A percentile compares a stretch with the other conserved stretches of the same genome.
Conservation (phyloP, 805 yeast genomes). For the Yarrowia keelungensis region DNA sequence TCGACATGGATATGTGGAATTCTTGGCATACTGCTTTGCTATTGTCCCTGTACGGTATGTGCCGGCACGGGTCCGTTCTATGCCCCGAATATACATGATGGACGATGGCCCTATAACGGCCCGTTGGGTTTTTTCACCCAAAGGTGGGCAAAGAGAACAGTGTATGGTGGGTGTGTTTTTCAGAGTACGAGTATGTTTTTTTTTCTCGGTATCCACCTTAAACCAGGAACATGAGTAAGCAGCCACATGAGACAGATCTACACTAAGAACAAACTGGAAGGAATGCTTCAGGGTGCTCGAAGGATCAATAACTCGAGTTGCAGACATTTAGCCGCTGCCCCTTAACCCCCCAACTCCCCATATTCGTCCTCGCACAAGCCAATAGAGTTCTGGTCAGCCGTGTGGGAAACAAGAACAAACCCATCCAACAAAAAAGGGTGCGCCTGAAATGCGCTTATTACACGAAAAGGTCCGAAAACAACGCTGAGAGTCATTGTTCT, state of each 20-base stretch:
- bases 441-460: background rate
- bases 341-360: background rate
- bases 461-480: background rate
- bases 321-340: no score
- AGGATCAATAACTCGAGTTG: no score
- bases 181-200: no score
- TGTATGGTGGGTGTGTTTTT: background rate
- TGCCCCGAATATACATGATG: background rate
- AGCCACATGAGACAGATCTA: background rate
- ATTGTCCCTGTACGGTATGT: no score
- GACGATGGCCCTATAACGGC: slow-evolving; percentile 9
- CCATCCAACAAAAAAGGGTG: slow-evolving; percentile 1
- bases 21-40: no score
- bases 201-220: no score
- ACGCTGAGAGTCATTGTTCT: no score
- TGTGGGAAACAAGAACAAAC: background rate
- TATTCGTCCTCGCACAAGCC: background rate
- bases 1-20: no score
- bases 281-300: no score
- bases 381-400: slow-evolving; percentile 12
- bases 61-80: background rate
- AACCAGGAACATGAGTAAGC: background rate
- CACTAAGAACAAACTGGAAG: no score
- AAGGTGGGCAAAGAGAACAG: no score
- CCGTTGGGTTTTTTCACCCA: background rate